Evolutionary conservation across 768 basidiomycete species (phyloP).

Genomic region (Collybia sp.): DNA sequence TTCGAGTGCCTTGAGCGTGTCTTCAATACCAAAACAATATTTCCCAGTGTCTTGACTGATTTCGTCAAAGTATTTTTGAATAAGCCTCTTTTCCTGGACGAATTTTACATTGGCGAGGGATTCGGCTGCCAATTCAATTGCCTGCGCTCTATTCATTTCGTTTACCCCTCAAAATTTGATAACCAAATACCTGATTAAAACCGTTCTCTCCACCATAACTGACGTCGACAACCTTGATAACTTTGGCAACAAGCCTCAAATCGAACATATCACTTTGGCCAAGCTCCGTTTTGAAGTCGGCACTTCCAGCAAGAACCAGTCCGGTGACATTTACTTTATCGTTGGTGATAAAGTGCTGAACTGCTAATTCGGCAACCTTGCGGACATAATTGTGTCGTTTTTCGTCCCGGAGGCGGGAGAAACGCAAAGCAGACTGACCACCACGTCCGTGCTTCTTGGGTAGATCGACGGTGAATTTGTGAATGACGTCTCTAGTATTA

Average conservation of each 20-base stretch:
- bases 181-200: constrained; percentile 85
- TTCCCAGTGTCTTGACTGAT: constrained; percentile 96
- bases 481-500: constrained; percentile 94
- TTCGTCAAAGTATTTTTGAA: constrained; percentile 98
- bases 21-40: constrained; percentile 97
- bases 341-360: constrained; percentile 95
- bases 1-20: constrained; percentile 94
- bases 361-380: constrained; percentile 95
- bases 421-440: constrained; percentile 99
- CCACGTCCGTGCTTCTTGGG: constrained; percentile 99
- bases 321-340: constrained; percentile 99
- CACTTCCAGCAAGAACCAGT: constrained; percentile 92
- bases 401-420: constrained; percentile 98
- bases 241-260: constrained; percentile 77
- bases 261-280: constrained; percentile 97
- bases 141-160: constrained; percentile 36
- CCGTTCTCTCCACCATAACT: constrained; percentile 99
- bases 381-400: constrained; percentile 99
- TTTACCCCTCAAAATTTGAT: neutral
- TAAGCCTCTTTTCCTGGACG: constrained; percentile 97
- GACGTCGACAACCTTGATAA: constrained; percentile 98
- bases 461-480: constrained; percentile 98
- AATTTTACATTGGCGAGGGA: constrained; percentile 98
- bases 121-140: constrained; percentile 95
- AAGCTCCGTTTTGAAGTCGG: constrained; percentile 98